These are phyloP conservation scores for Aspergillus floridensis DNA, from an alignment of 2,329 filamentous ascomycete genomes.

Conservation along the genomic window DNA sequence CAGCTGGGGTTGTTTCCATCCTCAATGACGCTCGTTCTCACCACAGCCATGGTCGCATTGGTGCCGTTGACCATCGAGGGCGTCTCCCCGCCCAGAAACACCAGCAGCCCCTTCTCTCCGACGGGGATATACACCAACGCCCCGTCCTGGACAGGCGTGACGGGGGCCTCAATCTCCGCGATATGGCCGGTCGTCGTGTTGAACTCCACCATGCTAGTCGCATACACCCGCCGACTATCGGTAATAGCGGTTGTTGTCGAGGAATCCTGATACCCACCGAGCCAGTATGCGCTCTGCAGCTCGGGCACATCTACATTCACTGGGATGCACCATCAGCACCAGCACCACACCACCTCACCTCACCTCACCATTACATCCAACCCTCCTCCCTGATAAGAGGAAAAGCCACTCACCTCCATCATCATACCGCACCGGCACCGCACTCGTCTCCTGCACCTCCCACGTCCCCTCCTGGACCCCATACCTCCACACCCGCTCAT, in stretches of 20 bases:
- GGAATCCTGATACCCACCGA: conserved; percentile 14
- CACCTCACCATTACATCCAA: neutral
- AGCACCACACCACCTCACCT: no score
- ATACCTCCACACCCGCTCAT: conserved; percentile 14
- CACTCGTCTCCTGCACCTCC: conserved; percentile 11
- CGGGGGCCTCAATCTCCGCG: conserved; percentile 8
- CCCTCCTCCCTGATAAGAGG: neutral
- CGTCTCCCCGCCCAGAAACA: conserved; percentile 19
- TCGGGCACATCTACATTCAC: conserved; percentile 11
- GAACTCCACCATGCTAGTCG: conserved; percentile 12
- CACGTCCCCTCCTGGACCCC: neutral
- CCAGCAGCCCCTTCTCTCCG: conserved; percentile 9
- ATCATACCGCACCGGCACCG: conserved; percentile 10
- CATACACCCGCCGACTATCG: conserved; percentile 9
- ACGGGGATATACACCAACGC: conserved; percentile 14
- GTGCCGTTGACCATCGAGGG: conserved; percentile 13
- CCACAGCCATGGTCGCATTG: conserved; percentile 12
- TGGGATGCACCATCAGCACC: neutral
- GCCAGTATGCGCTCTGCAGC: conserved; percentile 14
- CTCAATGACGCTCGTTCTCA: neutral
- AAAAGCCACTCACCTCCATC: conserved; percentile 7
- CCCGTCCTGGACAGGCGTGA: conserved; percentile 11
- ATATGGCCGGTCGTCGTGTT: conserved; percentile 15
- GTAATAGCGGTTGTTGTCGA: conserved; percentile 14
- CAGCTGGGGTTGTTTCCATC: neutral